Conservation (phyloP, 2,329 filamentous ascomycete genomes). For the Pseudogymnoascus sp. region DNA sequence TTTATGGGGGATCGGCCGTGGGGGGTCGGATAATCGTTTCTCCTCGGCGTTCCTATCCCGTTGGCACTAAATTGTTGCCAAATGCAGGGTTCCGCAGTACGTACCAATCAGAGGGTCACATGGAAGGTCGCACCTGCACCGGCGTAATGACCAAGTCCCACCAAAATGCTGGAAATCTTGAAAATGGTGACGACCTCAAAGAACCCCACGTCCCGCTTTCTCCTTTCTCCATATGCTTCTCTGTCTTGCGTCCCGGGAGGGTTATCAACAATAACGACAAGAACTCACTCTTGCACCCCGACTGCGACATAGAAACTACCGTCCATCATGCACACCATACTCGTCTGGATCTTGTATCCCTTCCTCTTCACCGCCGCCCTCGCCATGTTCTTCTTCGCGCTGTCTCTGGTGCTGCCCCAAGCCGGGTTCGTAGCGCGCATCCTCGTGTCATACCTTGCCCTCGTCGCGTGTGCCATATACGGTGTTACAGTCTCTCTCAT, state of each 20-base stretch:
- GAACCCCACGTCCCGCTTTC: neutral
- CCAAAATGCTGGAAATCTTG: slow-evolving; percentile 8
- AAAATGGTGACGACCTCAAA: neutral
- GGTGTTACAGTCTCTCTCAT: slow-evolving; percentile 67
- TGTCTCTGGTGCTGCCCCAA: slow-evolving; percentile 50
- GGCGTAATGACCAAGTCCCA: slow-evolving; percentile 5
- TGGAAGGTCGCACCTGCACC: neutral
- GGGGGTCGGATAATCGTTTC: neutral
- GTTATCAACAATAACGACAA: slow-evolving; percentile 3
- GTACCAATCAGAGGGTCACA: slow-evolving; percentile 4
- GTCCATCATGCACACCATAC: neutral
- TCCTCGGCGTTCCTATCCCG: slow-evolving; percentile 7
- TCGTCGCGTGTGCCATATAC: slow-evolving; percentile 57
- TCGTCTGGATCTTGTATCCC: slow-evolving; percentile 36
- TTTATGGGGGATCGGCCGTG: slow-evolving; percentile 7
- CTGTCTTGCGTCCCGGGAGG: slow-evolving; percentile 6
- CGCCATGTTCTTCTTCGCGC: slow-evolving; percentile 50
- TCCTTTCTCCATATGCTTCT: neutral
- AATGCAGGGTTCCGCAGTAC: slow-evolving; percentile 5
- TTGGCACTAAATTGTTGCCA: neutral
- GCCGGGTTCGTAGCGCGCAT: slow-evolving; percentile 62
- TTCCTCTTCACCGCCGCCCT: slow-evolving; percentile 44
- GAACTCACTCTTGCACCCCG: neutral
- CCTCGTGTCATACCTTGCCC: slow-evolving; percentile 55
- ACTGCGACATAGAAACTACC: neutral